These are phyloP conservation scores for Rubia peregrina DNA, from an alignment of 305 asterid species.

Conservation along the genomic window DNA sequence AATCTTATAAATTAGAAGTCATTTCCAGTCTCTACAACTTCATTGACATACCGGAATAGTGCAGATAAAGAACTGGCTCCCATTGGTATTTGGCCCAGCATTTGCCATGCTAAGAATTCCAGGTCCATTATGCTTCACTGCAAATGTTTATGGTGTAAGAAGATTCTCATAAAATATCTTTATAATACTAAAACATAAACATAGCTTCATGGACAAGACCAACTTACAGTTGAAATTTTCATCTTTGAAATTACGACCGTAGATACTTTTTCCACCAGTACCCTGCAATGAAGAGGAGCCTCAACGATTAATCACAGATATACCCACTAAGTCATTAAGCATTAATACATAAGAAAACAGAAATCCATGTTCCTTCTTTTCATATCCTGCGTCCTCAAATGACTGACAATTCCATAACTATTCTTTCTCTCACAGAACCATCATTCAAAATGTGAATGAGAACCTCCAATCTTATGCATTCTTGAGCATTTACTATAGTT, in stretches of 20 bases:
- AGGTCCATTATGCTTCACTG: constrained; percentile 93
- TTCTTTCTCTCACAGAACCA: not conserved
- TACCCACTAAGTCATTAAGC: constrained; percentile 12
- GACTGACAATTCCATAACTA: not conserved
- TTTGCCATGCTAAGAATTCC: constrained; percentile 99
- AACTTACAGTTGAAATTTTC: constrained; percentile 89
- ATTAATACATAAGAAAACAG: constrained; percentile 3
- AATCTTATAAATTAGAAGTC: not conserved
- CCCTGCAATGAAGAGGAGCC: constrained; percentile 44
- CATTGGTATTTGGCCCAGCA: constrained; percentile 97
- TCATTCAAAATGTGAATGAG: not conserved
- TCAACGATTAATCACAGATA: constrained; percentile 8
- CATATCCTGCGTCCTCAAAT: not conserved
- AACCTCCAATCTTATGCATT: not conserved
- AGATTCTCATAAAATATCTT: constrained; percentile 8
- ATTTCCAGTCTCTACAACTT: not conserved
- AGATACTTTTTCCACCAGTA: constrained; percentile 96
- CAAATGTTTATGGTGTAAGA: constrained; percentile 19
- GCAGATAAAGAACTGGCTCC: constrained; percentile 97
- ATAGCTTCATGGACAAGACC: constrained; percentile 16
- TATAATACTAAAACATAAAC: constrained; percentile 12
- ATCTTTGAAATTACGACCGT: constrained; percentile 89
- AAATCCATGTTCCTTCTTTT: not conserved
- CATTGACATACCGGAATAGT: constrained; percentile 59
- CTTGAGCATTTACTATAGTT: not conserved